Evolutionary conservation across 768 basidiomycete species (phyloP), one percentile per base, ranked within the genome.

Genomic region (Psilocybe sp.): DNA sequence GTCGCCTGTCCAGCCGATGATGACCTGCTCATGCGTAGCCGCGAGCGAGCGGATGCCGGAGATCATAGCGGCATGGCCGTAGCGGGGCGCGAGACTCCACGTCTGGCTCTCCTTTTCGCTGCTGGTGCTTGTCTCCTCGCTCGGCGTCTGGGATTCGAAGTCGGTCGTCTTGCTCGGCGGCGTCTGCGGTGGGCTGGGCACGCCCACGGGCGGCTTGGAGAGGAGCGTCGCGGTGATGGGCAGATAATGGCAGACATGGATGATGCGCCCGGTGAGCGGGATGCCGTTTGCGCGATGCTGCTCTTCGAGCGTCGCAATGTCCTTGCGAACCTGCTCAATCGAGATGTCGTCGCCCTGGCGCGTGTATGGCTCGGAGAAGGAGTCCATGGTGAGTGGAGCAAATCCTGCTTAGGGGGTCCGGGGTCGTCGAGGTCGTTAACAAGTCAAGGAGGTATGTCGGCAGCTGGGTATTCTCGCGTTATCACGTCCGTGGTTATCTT

Each of bases 1-100:
- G 56, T 97, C 93, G 35, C 96, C 96, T 0, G 91, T 90, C 90
- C 97, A 96, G 16, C 93, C 96, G 39, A 98, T 77, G 64, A 98
- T 80, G 61, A 96, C 66, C 72, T 98, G 92, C 58, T 96, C 88
- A 68, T 96, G 89, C 0, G 89, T 88, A 11, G 82, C 72, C 2
- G 85, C 78, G 33, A 99, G 80, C 10, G 87, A 89, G 46, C 85
- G 83, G 61, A 98, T 93, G 31, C 96, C 96, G 40, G 87, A 89
- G 52, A 94, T 87, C 89, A 98, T 93, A 10, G 96, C 96, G 8
- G 91, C 81, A 64, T 98, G 97, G 14, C 94, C 95, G 55, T 92
- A 85, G 36, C 96, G 78, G 1, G 85, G 81, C 1, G 79, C 68
- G 5, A 99, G 72, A 14, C 81, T 79, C 96, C 96, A 99, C 34